Evolutionary conservation across 139 green algal species (phyloP).

Genomic region (Spirogloea muscicola): DNA sequence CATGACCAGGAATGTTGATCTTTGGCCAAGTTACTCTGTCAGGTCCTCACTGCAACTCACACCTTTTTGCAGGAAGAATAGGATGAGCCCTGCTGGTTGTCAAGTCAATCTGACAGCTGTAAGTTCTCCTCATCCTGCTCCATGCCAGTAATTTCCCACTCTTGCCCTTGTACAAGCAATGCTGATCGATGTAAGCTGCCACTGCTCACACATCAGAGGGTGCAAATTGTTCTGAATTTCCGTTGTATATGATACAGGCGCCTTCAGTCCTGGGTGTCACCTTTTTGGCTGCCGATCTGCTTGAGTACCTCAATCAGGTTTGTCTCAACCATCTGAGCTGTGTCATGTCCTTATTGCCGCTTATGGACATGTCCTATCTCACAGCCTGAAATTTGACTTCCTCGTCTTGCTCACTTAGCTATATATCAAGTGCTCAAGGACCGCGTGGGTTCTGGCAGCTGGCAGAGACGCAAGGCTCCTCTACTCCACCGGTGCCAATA

Average conservation of each 20-base stretch:
- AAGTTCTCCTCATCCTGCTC: constrained; percentile 5
- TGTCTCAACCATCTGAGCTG: background rate
- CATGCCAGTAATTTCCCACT: too few relatives aligned
- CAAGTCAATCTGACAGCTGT: constrained; percentile 1
- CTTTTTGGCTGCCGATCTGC: constrained; percentile 8
- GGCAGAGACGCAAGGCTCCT: constrained; percentile 28
- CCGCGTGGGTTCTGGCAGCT: background rate
- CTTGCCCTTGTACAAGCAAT: too few relatives aligned
- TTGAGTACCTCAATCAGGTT: constrained; percentile 37
- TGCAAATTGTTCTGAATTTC: background rate
- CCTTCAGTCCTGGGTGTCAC: constrained; percentile 12
- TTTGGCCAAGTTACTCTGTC: background rate
- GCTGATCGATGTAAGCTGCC: too few relatives aligned
- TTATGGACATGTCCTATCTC: too few relatives aligned
- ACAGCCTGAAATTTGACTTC: too few relatives aligned
- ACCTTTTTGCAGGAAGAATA: too few relatives aligned
- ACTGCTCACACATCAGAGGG: too few relatives aligned
- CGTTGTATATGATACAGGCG: background rate
- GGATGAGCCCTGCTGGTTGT: too few relatives aligned
- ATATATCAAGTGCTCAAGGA: background rate
- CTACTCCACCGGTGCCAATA: constrained; percentile 7
- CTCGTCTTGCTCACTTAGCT: background rate
- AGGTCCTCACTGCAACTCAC: too few relatives aligned
- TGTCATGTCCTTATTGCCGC: background rate
- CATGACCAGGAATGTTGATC: background rate